Conservation (phyloP, 2,329 filamentous ascomycete species). For the Trichophyton verrucosum region DNA sequence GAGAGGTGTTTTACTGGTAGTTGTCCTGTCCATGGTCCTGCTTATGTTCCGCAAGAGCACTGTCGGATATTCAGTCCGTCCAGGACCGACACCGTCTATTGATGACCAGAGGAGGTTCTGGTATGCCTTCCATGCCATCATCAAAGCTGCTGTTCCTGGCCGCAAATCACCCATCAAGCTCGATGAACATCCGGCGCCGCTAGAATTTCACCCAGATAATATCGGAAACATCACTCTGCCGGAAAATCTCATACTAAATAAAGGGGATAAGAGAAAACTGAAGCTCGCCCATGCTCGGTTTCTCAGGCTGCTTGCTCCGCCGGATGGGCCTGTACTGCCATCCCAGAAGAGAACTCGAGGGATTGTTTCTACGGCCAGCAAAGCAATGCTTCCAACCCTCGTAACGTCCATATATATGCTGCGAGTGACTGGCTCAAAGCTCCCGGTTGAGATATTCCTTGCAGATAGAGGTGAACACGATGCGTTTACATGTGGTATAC, state of each 20-base stretch:
- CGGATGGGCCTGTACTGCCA: slow-evolving; percentile 7
- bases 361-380: slow-evolving; percentile 13
- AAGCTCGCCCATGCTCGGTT: slow-evolving; percentile 13
- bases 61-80: not conserved
- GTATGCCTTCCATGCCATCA: slow-evolving; percentile 11
- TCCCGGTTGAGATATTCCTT: slow-evolving; percentile 30
- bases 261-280: slow-evolving; percentile 10
- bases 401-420: slow-evolving; percentile 26
- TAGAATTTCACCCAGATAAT: slow-evolving; percentile 14
- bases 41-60: slow-evolving; percentile 2
- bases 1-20: slow-evolving; percentile 7
- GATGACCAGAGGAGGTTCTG: slow-evolving; percentile 13
- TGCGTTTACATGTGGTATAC: slow-evolving; percentile 19
- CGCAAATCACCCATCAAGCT: slow-evolving; percentile 12
- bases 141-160: slow-evolving; percentile 11
- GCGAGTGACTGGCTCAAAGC: slow-evolving; percentile 21
- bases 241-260: slow-evolving; percentile 11
- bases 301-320: slow-evolving; percentile 7
- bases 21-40: slow-evolving; percentile 1
- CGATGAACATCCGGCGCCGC: slow-evolving; percentile 10
- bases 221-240: slow-evolving; percentile 10
- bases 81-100: not conserved
- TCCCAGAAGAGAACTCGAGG: slow-evolving; percentile 11
- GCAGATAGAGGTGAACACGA: slow-evolving; percentile 21
- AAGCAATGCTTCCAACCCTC: slow-evolving; percentile 22